Evolutionary conservation across 2,329 filamentous ascomycete species (phyloP).

Genomic region (Alternaria atra): DNA sequence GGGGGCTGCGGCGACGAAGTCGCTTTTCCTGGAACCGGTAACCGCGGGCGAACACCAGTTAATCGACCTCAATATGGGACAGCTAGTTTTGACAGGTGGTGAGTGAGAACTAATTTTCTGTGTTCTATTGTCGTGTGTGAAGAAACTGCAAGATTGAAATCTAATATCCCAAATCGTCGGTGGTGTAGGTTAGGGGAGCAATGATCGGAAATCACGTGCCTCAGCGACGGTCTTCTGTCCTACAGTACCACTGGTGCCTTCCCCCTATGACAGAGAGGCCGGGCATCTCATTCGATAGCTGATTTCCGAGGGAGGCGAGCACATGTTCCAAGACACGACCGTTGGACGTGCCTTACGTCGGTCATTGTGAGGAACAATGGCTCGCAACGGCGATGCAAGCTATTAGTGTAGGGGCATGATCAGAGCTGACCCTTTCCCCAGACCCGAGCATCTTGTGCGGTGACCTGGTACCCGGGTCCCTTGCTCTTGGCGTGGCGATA

Average conservation of each 20-base stretch:
- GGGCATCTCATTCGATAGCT: slow-evolving; percentile 10
- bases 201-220: neutral
- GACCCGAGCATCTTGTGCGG: slow-evolving; percentile 38
- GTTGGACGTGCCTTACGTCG: slow-evolving; percentile 39
- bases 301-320: slow-evolving; percentile 25
- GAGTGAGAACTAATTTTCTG: neutral
- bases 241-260: neutral
- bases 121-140: neutral
- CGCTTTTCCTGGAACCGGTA: too few relatives aligned
- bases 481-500: slow-evolving; percentile 40
- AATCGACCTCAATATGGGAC: too few relatives aligned
- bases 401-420: slow-evolving; percentile 38
- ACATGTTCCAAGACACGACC: slow-evolving; percentile 36
- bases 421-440: slow-evolving; percentile 39
- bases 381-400: slow-evolving; percentile 27
- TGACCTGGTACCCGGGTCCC: slow-evolving; percentile 37
- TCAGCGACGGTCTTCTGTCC: neutral
- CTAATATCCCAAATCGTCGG: neutral
- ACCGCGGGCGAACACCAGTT: too few relatives aligned
- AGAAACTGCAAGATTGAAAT: rapidly evolving
- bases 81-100: too few relatives aligned
- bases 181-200: neutral
- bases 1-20: too few relatives aligned
- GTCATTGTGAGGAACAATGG: slow-evolving; percentile 33
- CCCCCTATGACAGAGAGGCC: neutral